Conservation (phyloP, 2,329 filamentous ascomycete genomes). For the Leptoxyphium fumago region DNA sequence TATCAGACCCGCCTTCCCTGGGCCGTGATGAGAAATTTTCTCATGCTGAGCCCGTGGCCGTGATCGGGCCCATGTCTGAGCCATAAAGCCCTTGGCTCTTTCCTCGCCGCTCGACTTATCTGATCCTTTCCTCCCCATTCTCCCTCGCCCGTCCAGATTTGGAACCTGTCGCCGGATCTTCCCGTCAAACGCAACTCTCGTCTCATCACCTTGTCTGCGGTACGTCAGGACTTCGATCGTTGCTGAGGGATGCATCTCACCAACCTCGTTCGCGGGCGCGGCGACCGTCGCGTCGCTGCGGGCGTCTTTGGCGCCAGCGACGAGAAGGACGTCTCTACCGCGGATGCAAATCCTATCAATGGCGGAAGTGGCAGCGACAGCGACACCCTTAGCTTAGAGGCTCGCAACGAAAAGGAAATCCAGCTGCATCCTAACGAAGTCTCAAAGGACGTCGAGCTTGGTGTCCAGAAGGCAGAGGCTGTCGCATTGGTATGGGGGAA, state of each 20-base stretch:
- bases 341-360: slow-evolving; percentile 1
- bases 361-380: slow-evolving; percentile 3
- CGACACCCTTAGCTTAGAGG: slow-evolving; percentile 16
- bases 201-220: not conserved
- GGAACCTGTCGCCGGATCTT: not conserved
- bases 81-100: not conserved
- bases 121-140: not conserved
- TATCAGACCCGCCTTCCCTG: too few species aligned
- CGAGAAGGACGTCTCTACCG: not conserved
- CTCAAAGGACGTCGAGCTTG: slow-evolving; percentile 13
- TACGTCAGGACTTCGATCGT: too few species aligned
- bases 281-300: not conserved
- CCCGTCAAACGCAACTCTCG: not conserved
- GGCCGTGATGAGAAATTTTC: too few species aligned
- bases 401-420: slow-evolving; percentile 17
- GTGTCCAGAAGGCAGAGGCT: slow-evolving; percentile 19
- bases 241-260: not conserved
- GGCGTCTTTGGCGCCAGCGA: not conserved
- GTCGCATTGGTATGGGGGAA: slow-evolving; percentile 18
- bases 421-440: slow-evolving; percentile 15
- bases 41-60: not conserved
- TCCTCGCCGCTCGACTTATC: not conserved
- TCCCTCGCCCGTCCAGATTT: not conserved
- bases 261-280: not conserved
- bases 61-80: too few species aligned